Percentiles rank a stretch among this genome's conserved stretches.
These are phyloP conservation scores for Acanthamoeba culbertsoni DNA, from an alignment of 208 protist genomes.

Conservation along the genomic window DNA sequence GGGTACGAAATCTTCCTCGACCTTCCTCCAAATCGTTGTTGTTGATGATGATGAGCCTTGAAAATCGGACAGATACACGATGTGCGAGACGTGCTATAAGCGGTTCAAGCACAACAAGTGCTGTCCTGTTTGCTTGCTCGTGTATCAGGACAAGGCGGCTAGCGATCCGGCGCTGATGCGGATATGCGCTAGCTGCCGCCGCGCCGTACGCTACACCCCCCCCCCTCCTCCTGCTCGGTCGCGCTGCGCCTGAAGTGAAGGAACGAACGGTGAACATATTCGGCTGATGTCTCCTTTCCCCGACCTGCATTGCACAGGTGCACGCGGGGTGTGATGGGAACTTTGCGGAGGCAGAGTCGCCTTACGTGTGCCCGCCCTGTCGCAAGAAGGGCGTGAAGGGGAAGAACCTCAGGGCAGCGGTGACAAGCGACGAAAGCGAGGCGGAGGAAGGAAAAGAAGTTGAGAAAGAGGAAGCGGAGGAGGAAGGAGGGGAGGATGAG, in stretches of 20 bases:
- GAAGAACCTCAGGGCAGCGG: background rate
- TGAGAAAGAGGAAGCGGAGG: background rate
- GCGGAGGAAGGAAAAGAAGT: background rate
- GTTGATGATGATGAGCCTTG: background rate
- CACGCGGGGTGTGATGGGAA: background rate
- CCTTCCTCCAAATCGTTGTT: background rate
- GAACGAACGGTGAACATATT: no score
- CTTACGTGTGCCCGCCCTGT: background rate
- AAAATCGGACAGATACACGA: conserved; percentile 26
- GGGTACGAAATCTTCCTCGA: background rate
- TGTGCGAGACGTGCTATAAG: conserved; percentile 22
- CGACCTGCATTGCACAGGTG: background rate
- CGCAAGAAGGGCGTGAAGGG: conserved; percentile 1
- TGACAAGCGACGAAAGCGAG: background rate
- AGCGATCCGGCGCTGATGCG: background rate
- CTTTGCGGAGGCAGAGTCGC: background rate
- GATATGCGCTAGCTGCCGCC: background rate
- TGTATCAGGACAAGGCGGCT: background rate
- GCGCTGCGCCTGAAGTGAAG: background rate
- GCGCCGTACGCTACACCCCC: background rate
- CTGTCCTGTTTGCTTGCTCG: background rate
- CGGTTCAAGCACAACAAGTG: conserved; percentile 36
- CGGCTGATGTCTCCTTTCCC: background rate
- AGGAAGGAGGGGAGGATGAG: background rate
- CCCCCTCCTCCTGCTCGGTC: background rate